These are phyloP conservation scores for Mucor plumbeus DNA, from an alignment of 371 early-diverging fungal genomes.

Conservation along the genomic window DNA sequence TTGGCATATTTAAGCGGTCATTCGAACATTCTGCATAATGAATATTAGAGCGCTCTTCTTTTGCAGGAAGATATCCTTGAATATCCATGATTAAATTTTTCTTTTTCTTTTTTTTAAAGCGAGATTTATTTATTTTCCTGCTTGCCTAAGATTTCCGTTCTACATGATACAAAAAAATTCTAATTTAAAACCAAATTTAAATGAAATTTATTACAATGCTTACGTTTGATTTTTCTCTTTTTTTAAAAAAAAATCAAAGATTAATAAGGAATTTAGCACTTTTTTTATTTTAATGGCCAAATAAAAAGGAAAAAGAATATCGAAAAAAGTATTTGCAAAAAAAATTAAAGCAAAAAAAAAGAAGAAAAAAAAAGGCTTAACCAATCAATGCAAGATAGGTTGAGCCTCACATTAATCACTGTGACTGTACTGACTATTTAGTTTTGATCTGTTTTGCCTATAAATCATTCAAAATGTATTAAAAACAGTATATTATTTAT, in stretches of 20 bases:
- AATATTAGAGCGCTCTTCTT: conserved; percentile 17
- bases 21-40: conserved; percentile 19
- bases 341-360: conserved; percentile 22
- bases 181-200: conserved; percentile 3
- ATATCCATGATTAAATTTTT: conserved; percentile 28
- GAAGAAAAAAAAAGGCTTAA: conserved; percentile 17
- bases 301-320: conserved; percentile 16
- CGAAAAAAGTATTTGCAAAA: conserved; percentile 13
- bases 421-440: conserved; percentile 18
- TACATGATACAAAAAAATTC: not conserved
- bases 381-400: conserved; percentile 22
- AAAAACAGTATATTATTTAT: not conserved
- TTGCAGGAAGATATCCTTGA: conserved; percentile 26
- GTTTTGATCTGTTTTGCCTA: not conserved
- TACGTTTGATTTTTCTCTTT: not conserved
- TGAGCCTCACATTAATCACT: conserved; percentile 21
- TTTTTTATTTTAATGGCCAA: not conserved
- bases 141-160: not conserved
- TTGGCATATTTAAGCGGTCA: conserved; percentile 17
- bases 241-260: conserved; percentile 3
- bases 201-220: not conserved
- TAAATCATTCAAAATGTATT: not conserved
- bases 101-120: not conserved
- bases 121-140: conserved; percentile 9
- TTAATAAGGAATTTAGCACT: not conserved